Evolutionary conservation across 176 grass and related monocot genomes (phyloP).

Genomic region (Leersia perrieri): DNA sequence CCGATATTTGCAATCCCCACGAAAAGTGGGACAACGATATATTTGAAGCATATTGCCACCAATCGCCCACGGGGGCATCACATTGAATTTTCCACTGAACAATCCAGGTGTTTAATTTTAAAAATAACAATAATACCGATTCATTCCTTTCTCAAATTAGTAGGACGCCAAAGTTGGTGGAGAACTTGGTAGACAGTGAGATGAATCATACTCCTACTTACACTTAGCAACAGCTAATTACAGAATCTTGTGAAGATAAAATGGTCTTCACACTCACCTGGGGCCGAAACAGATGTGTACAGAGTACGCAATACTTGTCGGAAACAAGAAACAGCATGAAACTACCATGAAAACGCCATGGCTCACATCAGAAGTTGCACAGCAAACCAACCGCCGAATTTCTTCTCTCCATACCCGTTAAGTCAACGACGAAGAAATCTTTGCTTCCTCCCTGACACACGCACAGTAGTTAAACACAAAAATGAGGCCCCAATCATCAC

Average conservation of each 20-base stretch:
- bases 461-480: not conserved
- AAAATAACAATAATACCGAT: not conserved
- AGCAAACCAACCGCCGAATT: not conserved
- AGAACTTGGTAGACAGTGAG: not conserved
- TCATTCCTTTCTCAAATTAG: not conserved
- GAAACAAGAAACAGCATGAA: no score
- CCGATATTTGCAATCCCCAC: not conserved
- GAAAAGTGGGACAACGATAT: not conserved
- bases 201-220: not conserved
- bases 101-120: no score
- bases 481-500: not conserved
- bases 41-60: not conserved
- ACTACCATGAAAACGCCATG: no score
- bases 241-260: not conserved
- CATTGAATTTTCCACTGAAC: no score
- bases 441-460: not conserved
- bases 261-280: not conserved
- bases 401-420: not conserved
- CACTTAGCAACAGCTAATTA: not conserved
- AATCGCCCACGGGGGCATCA: not conserved
- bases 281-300: no score
- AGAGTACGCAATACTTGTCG: no score
- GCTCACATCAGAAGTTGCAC: not conserved
- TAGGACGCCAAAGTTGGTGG: not conserved
- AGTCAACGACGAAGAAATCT: constrained; percentile 14